Evolutionary conservation across 345 rosid species (phyloP).

Genomic region (Trapa incisa): DNA sequence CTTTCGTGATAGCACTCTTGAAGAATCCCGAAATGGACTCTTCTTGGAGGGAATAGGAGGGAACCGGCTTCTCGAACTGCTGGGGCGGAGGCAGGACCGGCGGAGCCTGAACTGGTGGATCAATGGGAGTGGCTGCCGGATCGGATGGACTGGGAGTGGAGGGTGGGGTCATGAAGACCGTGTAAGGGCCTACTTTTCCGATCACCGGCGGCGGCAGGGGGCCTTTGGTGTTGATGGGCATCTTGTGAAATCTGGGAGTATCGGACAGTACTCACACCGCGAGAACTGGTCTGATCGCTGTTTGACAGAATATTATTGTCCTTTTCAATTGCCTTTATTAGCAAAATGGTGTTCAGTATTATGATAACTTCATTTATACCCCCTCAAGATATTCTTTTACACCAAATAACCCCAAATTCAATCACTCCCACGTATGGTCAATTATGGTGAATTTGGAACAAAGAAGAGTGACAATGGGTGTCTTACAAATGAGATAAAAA

Average conservation of each 20-base stretch:
- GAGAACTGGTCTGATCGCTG: constrained; percentile 6
- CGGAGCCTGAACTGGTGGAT: constrained; percentile 14
- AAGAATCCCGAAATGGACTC: constrained; percentile 59
- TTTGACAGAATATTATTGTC: no score
- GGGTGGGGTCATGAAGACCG: constrained; percentile 94
- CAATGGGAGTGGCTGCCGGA: constrained; percentile 10
- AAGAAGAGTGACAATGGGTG: no score
- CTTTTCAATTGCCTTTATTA: not conserved
- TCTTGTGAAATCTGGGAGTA: constrained; percentile 15
- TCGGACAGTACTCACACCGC: constrained; percentile 9
- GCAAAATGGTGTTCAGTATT: not conserved
- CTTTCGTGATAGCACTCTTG: constrained; percentile 55
- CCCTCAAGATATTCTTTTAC: not conserved
- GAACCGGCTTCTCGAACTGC: constrained; percentile 38
- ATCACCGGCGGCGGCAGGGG: constrained; percentile 73
- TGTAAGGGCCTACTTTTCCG: constrained; percentile 98
- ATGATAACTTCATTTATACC: not conserved
- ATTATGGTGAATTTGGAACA: no score
- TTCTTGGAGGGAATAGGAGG: constrained; percentile 14
- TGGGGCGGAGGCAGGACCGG: constrained; percentile 59
- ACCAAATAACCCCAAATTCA: no score
- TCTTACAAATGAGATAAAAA: no score
- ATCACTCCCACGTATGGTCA: no score
- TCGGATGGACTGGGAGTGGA: constrained; percentile 57
- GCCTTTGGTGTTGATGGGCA: constrained; percentile 62